Percentiles rank a stretch among this genome's conserved stretches.
These are phyloP conservation scores for Colletotrichum karsti DNA, from an alignment of 2,329 filamentous ascomycete species.

Conservation along the genomic window DNA sequence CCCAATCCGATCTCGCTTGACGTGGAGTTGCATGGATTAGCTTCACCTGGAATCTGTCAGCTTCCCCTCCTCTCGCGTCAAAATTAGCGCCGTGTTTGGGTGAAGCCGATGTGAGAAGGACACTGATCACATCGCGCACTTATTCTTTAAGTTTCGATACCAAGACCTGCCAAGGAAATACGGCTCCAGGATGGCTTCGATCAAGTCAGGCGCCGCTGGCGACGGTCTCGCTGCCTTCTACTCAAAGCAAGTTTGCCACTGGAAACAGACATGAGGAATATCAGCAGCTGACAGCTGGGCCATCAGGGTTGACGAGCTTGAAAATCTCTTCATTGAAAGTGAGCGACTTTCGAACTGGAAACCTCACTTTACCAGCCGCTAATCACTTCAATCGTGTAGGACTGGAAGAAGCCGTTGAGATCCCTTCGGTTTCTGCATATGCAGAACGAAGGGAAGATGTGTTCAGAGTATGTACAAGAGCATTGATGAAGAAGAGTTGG, in stretches of 20 bases:
- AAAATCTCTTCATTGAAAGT: slow-evolving; percentile 13
- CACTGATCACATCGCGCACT: too few species aligned
- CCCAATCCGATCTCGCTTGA: slow-evolving; percentile 14
- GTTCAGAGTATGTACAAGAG: slow-evolving; percentile 60
- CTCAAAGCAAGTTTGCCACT: neutral
- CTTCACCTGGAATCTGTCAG: neutral
- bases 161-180: neutral
- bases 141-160: too few species aligned
- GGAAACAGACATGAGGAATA: neutral
- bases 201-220: neutral
- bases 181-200: neutral
- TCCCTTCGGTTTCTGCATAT: slow-evolving; percentile 94
- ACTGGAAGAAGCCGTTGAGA: slow-evolving; percentile 89
- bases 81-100: neutral
- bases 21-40: neutral
- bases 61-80: slow-evolving; percentile 15
- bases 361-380: neutral
- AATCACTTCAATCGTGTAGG: neutral
- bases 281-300: too few species aligned
- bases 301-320: slow-evolving; percentile 17
- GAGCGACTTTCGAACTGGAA: neutral
- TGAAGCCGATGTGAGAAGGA: neutral
- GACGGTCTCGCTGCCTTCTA: neutral
- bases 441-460: slow-evolving; percentile 90
- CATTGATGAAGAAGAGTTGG: neutral